These are phyloP conservation scores for Cryphonectria parasitica DNA, from an alignment of 2,329 filamentous ascomycete genomes.

Conservation along the genomic window DNA sequence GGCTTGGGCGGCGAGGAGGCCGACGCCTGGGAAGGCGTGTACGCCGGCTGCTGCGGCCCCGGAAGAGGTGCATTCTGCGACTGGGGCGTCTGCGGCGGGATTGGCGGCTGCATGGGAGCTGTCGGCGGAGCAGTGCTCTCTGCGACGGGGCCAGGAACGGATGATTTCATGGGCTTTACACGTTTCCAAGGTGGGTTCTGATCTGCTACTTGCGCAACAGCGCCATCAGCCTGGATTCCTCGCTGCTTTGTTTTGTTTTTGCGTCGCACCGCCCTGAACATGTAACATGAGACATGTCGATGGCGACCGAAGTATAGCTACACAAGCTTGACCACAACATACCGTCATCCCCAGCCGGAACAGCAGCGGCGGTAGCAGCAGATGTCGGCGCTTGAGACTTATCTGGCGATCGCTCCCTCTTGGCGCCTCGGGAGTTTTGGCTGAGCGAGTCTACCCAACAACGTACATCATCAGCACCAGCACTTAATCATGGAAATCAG, in stretches of 20 bases:
- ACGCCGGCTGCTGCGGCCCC: constrained; percentile 40
- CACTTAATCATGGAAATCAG: constrained; percentile 10
- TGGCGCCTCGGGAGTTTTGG: constrained; percentile 68
- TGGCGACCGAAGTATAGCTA: constrained; percentile 41
- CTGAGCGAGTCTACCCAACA: constrained; percentile 52
- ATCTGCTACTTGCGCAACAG: constrained; percentile 46
- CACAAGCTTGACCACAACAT: constrained; percentile 54
- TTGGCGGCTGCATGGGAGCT: constrained; percentile 47
- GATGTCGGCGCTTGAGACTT: constrained; percentile 57
- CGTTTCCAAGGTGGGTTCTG: constrained; percentile 57
- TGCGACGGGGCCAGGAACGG: constrained; percentile 53
- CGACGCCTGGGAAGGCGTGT: constrained; percentile 54
- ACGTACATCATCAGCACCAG: constrained; percentile 39
- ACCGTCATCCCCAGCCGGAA: constrained; percentile 72
- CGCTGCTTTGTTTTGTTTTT: constrained; percentile 29
- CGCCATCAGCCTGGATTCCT: constrained; percentile 38
- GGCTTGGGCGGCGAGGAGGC: constrained; percentile 69
- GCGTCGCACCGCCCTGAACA: constrained; percentile 38
- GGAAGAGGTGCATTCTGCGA: constrained; percentile 34
- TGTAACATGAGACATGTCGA: constrained; percentile 38
- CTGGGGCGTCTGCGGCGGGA: constrained; percentile 36
- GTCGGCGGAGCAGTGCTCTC: constrained; percentile 61
- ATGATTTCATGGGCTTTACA: constrained; percentile 66
- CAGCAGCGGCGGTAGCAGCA: constrained; percentile 33
- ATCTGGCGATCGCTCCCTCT: constrained; percentile 79